Conservation (phyloP, 768 basidiomycete genomes). For the Leccinum truebloodii region DNA sequence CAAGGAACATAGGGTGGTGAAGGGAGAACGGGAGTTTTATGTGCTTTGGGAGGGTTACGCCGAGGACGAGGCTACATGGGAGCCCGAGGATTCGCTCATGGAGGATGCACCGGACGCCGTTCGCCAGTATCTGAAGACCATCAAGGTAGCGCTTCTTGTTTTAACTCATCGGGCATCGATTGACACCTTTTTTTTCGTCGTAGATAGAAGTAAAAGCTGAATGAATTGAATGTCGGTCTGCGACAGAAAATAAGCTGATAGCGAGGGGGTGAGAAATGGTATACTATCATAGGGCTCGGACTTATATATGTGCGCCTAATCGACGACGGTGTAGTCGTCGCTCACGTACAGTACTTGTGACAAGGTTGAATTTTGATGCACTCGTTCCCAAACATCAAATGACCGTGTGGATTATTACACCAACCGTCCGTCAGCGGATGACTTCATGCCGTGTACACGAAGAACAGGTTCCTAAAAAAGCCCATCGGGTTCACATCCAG, state of each 20-base stretch:
- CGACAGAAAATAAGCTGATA: neutral
- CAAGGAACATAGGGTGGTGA: slow-evolving; percentile 36
- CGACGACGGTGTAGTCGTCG: slow-evolving; percentile 2
- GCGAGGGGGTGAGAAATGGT: slow-evolving; percentile 12
- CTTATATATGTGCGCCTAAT: slow-evolving; percentile 13
- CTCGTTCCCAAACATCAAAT: slow-evolving; percentile 7
- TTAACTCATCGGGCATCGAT: neutral
- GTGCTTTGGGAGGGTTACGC: slow-evolving; percentile 61
- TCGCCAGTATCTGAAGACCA: slow-evolving; percentile 38
- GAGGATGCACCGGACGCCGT: slow-evolving; percentile 52
- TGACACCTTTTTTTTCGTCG: neutral
- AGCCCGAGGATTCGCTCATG: slow-evolving; percentile 45
- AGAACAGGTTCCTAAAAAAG: slow-evolving; percentile 51
- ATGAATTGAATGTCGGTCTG: neutral
- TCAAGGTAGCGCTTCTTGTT: slow-evolving; percentile 11
- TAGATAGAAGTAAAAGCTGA: slow-evolving; percentile 13
- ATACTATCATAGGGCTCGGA: neutral
- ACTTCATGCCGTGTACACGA: slow-evolving; percentile 54
- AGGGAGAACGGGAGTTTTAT: slow-evolving; percentile 43
- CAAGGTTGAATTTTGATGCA: slow-evolving; percentile 8
- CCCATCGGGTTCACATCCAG: neutral
- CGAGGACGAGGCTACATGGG: slow-evolving; percentile 57
- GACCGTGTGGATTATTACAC: slow-evolving; percentile 3
- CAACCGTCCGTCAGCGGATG: neutral
- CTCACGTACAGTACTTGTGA: slow-evolving; percentile 12